Evolutionary conservation across 23 red algal genomes (phyloP).

Genomic region (Cyanidiococcus yangmingshanensis): DNA sequence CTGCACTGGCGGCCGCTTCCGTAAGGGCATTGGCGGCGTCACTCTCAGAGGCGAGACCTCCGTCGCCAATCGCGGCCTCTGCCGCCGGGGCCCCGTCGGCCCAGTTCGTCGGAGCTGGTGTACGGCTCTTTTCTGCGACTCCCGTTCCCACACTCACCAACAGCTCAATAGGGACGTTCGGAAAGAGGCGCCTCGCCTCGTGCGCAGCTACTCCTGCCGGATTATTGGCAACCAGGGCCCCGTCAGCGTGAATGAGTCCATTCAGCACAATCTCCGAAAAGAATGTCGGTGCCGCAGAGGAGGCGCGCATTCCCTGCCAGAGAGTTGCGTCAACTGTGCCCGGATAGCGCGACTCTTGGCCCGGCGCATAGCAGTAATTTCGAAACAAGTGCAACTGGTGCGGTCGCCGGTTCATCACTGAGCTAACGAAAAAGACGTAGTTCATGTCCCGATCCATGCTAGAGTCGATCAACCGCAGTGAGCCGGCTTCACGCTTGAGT

Average conservation of each 20-base stretch:
- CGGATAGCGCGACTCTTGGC: constrained; percentile 70
- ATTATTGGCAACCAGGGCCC: constrained; percentile 91
- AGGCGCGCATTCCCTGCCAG: constrained; percentile 76
- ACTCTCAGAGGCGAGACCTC: constrained; percentile 18
- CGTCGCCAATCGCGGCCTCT: constrained; percentile 15
- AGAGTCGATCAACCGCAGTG: constrained; percentile 61
- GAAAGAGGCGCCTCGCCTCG: constrained; percentile 76
- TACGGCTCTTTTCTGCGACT: not conserved
- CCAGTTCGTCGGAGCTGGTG: not conserved
- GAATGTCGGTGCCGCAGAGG: constrained; percentile 85
- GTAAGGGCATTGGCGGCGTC: not conserved
- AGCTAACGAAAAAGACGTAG: constrained; percentile 86
- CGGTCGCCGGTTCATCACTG: constrained; percentile 64
- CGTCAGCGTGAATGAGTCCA: constrained; percentile 86
- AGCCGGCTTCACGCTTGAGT: constrained; percentile 71
- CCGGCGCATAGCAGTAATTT: constrained; percentile 76
- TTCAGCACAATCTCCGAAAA: constrained; percentile 79
- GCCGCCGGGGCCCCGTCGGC: not conserved
- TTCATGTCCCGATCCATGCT: constrained; percentile 62
- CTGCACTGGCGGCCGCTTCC: not conserved
- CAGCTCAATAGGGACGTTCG: constrained; percentile 80
- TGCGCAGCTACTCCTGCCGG: constrained; percentile 82
- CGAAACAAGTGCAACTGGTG: constrained; percentile 79
- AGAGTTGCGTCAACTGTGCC: constrained; percentile 65
- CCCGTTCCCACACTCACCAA: constrained; percentile 68